Conservation (phyloP, 2,329 filamentous ascomycete species). For the Sporothrix brunneoviolacea region DNA sequence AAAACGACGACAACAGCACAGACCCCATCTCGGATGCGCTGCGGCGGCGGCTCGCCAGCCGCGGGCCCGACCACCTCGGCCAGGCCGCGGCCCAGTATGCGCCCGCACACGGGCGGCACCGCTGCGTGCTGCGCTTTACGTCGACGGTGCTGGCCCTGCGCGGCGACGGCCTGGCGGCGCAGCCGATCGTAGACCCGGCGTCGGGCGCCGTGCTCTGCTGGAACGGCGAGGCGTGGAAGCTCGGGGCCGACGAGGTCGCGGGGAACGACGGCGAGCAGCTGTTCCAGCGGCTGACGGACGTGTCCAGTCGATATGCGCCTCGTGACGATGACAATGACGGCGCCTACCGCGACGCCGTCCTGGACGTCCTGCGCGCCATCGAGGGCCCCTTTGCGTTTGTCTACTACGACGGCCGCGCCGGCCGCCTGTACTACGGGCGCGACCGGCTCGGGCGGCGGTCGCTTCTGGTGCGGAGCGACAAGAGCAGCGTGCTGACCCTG, state of each 20-base stretch:
- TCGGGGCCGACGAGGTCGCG: constrained; percentile 40
- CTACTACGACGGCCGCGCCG: constrained; percentile 61
- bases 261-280: constrained; percentile 76
- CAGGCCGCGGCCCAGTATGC: constrained; percentile 26
- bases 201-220: constrained; percentile 73
- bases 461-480: constrained; percentile 49
- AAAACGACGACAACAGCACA: constrained; percentile 20
- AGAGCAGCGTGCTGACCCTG: constrained; percentile 45
- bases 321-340: constrained; percentile 11
- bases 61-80: constrained; percentile 55
- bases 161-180: constrained; percentile 61
- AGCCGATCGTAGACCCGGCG: constrained; percentile 59
- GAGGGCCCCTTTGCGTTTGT: constrained; percentile 87
- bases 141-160: constrained; percentile 91
- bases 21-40: constrained; percentile 29
- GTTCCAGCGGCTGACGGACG: constrained; percentile 50
- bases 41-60: constrained; percentile 42
- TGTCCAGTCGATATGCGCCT: constrained; percentile 24
- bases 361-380: constrained; percentile 52
- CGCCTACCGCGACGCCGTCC: constrained; percentile 13
- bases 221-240: constrained; percentile 94
- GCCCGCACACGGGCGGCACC: constrained; percentile 19
- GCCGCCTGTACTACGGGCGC: constrained; percentile 70
- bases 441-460: constrained; percentile 86
- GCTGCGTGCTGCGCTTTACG: constrained; percentile 53